phyloP scores from a whole-genome alignment of 345 rosid genomes.

The Aquilaria yunnanensis region DNA sequence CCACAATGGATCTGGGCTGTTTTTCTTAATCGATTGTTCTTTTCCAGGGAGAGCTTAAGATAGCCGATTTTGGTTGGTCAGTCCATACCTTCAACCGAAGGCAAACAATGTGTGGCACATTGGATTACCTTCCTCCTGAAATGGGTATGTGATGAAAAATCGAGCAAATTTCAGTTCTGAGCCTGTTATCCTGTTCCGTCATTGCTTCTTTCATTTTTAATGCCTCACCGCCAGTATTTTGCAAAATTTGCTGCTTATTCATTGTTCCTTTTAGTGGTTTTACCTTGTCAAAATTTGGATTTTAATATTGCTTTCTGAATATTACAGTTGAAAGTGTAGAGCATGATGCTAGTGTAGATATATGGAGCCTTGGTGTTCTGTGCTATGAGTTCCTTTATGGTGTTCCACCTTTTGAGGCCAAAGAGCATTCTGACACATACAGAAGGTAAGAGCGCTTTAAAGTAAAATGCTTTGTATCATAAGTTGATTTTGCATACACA shows the following conservation, averaged over 20 bases:
- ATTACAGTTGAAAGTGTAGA: constrained; percentile 83
- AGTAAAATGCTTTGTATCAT: too few relatives aligned
- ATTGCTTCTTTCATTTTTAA: too few relatives aligned
- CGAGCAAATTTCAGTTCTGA: too few relatives aligned
- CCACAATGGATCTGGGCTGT: constrained; percentile 8
- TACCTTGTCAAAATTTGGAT: too few relatives aligned
- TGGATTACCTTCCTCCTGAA: constrained; percentile 98
- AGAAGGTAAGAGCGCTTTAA: constrained; percentile 42
- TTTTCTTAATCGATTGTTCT: constrained; percentile 2
- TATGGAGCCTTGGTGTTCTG: constrained; percentile 97
- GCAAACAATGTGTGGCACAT: constrained; percentile 94
- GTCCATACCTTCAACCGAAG: constrained; percentile 98
- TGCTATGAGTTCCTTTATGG: constrained; percentile 94
- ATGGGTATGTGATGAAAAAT: constrained; percentile 53
- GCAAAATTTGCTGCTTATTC: too few relatives aligned
- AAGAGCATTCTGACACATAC: constrained; percentile 90
- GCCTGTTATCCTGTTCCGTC: too few relatives aligned
- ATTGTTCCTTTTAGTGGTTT: too few relatives aligned
- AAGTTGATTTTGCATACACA: neutral
- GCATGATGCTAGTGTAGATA: constrained; percentile 94
- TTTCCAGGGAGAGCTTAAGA: constrained; percentile 93
- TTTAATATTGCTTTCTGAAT: too few relatives aligned
- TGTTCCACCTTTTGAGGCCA: constrained; percentile 87
- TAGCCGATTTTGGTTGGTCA: constrained; percentile 99
- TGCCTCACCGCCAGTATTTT: too few relatives aligned